Percentiles rank a stretch among this genome's conserved stretches.
Evolutionary conservation across 306 rosid species (phyloP).

Genomic region (Cucumis melo): DNA sequence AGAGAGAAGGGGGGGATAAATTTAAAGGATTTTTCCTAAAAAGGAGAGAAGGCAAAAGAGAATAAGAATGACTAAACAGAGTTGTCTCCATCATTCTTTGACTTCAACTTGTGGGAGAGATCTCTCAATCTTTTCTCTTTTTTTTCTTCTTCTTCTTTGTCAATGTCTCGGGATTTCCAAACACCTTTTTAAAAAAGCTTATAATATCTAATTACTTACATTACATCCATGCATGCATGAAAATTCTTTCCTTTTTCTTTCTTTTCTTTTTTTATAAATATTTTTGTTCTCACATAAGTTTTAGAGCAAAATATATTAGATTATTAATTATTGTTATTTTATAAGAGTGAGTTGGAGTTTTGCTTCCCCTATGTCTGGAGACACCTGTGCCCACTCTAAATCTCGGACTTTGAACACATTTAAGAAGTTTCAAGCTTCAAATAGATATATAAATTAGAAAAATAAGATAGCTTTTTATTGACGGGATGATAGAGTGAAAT

Average conservation of each 20-base stretch:
- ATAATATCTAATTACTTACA: neutral
- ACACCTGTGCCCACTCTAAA: too few relatives aligned
- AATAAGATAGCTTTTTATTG: neutral
- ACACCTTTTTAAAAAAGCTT: neutral
- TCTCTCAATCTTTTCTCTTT: neutral
- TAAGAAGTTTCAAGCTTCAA: too few relatives aligned
- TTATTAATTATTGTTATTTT: too few relatives aligned
- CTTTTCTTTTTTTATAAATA: neutral
- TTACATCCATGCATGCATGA: constrained; percentile 3
- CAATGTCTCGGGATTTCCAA: constrained; percentile 10
- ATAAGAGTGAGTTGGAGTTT: too few relatives aligned
- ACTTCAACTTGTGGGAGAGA: constrained; percentile 4
- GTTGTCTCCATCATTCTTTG: constrained; percentile 8
- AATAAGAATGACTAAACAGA: constrained; percentile 1
- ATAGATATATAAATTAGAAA: neutral
- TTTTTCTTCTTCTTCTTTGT: neutral
- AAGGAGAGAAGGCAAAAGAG: constrained; percentile 5
- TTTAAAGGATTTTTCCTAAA: neutral
- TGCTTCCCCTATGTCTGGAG: too few relatives aligned
- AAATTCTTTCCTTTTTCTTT: neutral
- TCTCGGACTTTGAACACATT: too few relatives aligned
- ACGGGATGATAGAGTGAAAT: neutral
- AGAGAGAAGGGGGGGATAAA: neutral
- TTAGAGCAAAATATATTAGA: neutral
- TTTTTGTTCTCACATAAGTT: neutral